Conservation (phyloP, 306 rosid genomes). For the Rosa multiflora region DNA sequence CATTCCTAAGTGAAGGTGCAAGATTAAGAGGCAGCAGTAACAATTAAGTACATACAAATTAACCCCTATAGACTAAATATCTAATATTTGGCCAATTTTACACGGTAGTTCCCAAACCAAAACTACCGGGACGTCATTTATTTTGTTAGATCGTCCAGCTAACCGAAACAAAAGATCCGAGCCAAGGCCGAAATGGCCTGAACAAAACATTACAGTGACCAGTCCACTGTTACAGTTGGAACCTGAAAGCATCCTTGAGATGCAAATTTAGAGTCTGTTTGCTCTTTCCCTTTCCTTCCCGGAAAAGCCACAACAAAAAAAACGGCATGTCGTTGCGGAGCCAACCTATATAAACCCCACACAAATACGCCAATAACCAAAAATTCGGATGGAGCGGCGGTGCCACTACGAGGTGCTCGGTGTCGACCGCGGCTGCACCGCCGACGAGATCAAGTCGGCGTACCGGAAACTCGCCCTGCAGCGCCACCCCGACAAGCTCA, state of each 20-base stretch:
- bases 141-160: not conserved
- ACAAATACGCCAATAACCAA: not conserved
- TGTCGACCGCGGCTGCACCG: conserved; percentile 48
- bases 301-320: not conserved
- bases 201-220: too few relatives aligned
- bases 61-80: too few relatives aligned
- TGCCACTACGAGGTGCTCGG: conserved; percentile 96
- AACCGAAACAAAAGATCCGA: too few relatives aligned
- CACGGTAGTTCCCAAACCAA: not conserved
- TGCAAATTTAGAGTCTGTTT: too few relatives aligned
- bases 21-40: too few relatives aligned
- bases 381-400: conserved; percentile 46
- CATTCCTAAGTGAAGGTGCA: too few relatives aligned
- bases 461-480: conserved; percentile 82
- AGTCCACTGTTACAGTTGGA: too few relatives aligned
- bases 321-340: not conserved
- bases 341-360: not conserved
- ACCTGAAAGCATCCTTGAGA: too few relatives aligned
- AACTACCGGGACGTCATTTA: not conserved
- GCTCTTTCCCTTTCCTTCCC: not conserved
- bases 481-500: conserved; percentile 95
- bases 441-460: conserved; percentile 77
- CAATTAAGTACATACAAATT: too few relatives aligned
- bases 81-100: not conserved
- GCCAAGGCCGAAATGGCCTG: too few relatives aligned